phyloP scores from a whole-genome alignment of 768 basidiomycete species.

The Mycena filopes region DNA sequence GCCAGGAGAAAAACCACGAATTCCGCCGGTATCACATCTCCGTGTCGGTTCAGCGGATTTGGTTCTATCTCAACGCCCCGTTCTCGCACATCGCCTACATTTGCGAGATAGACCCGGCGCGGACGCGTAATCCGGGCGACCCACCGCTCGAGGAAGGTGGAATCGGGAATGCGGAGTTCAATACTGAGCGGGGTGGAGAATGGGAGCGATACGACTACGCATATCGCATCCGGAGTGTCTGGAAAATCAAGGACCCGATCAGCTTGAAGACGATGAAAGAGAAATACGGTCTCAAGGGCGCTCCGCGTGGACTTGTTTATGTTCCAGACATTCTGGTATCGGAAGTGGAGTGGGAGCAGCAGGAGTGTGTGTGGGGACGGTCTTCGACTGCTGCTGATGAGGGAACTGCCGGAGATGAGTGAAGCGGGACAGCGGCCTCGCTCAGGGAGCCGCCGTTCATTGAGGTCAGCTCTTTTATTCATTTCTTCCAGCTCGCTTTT shows the following conservation, averaged over 20 bases:
- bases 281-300: background rate
- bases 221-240: constrained; percentile 34
- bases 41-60: constrained; percentile 33
- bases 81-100: constrained; percentile 33
- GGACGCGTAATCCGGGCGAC: constrained; percentile 18
- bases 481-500: too few species aligned
- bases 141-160: constrained; percentile 31
- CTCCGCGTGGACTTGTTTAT: constrained; percentile 33
- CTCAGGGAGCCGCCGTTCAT: too few species aligned
- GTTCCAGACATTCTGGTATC: constrained; percentile 6
- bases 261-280: constrained; percentile 25
- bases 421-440: too few species aligned
- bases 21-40: constrained; percentile 42
- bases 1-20: constrained; percentile 30
- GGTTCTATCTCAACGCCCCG: constrained; percentile 36
- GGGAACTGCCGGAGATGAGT: too few species aligned
- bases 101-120: constrained; percentile 34
- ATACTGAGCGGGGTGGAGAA: constrained; percentile 21
- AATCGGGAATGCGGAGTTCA: constrained; percentile 34
- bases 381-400: too few species aligned
- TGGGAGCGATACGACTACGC: constrained; percentile 34
- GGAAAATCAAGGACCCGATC: constrained; percentile 21
- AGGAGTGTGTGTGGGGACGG: constrained; percentile 16
- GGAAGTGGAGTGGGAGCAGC: constrained; percentile 8
- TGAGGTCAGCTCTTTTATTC: too few species aligned